These are phyloP conservation scores for Ophiorrhiza pumila DNA, from an alignment of 257 asterid genomes.

Conservation along the genomic window DNA sequence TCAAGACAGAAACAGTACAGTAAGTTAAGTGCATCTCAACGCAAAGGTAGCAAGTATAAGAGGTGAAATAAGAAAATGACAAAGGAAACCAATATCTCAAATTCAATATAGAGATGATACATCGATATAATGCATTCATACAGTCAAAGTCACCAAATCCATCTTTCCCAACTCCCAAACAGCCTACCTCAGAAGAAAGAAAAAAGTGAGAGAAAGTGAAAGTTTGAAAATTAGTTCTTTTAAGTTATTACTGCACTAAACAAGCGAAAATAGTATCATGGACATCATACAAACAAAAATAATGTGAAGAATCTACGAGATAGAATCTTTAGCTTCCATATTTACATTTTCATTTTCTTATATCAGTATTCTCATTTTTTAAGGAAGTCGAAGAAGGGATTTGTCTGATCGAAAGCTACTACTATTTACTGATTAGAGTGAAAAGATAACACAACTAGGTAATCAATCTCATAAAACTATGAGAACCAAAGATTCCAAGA, in stretches of 20 bases:
- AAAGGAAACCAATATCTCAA: neutral
- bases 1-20: neutral
- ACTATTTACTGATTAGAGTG: too few species aligned
- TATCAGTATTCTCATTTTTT: neutral
- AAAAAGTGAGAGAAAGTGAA: neutral
- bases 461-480: neutral
- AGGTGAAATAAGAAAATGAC: neutral
- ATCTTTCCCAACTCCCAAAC: neutral
- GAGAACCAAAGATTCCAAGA: neutral
- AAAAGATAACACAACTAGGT: neutral
- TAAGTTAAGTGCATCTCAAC: neutral
- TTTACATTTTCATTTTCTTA: neutral
- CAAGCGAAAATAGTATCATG: neutral
- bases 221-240: neutral
- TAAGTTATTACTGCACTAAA: neutral
- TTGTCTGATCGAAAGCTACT: too few species aligned
- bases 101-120: neutral
- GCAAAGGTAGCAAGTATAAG: neutral
- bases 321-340: neutral
- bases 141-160: neutral
- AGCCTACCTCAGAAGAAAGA: neutral
- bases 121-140: neutral
- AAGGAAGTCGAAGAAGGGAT: neutral
- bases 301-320: neutral
- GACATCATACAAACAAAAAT: neutral